Evolutionary conservation across 768 basidiomycete genomes (phyloP).

Genomic region (Psilocybe cubensis): DNA sequence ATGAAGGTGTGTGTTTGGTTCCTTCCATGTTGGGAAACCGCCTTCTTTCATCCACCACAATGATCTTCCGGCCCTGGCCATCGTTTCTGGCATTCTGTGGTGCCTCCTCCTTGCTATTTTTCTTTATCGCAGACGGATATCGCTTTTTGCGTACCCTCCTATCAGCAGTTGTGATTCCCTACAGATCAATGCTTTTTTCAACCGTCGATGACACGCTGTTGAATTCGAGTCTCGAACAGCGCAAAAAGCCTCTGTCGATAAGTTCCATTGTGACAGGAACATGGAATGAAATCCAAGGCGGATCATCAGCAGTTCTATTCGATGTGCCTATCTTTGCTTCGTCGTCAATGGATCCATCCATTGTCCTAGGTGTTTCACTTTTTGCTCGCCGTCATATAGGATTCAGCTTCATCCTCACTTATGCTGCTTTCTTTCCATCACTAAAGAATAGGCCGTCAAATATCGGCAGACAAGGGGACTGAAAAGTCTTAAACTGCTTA

Average conservation of each 20-base stretch:
- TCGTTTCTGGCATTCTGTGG: background rate
- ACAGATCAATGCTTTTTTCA: background rate
- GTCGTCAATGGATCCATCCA: too few species aligned
- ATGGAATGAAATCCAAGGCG: background rate
- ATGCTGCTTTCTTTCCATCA: background rate
- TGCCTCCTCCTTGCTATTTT: too few species aligned
- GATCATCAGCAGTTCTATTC: background rate
- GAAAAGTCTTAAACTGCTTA: background rate
- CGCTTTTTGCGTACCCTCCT: background rate
- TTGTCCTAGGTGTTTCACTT: too few species aligned
- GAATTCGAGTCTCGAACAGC: background rate
- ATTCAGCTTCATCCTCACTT: background rate
- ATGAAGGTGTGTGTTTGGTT: constrained; percentile 18
- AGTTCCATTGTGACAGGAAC: background rate
- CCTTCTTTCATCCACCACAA: constrained; percentile 15
- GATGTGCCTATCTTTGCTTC: too few species aligned
- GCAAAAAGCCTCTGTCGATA: too few species aligned
- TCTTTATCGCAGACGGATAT: background rate
- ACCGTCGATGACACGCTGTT: background rate
- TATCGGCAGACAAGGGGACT: background rate
- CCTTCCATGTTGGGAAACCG: background rate
- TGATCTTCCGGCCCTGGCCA: background rate
- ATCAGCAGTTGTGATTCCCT: too few species aligned
- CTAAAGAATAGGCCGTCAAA: background rate
- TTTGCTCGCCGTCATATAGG: too few species aligned